phyloP scores from a whole-genome alignment of 2,329 filamentous ascomycete genomes.

The Fusarium sp. region DNA sequence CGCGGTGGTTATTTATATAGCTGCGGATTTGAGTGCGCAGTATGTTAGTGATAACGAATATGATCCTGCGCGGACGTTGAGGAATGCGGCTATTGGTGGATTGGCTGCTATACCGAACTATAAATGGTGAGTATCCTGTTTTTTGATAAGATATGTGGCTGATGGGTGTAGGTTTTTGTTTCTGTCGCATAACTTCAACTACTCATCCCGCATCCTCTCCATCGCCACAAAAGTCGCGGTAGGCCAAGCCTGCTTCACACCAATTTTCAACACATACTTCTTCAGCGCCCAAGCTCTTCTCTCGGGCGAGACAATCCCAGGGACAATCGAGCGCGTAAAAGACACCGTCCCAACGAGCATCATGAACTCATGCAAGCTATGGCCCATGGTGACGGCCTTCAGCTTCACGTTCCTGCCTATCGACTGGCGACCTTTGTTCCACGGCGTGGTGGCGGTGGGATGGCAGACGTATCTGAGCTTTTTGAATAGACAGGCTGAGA shows the following conservation, averaged over 20 bases:
- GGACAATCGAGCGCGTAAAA: conserved; percentile 77
- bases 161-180: conserved; percentile 75
- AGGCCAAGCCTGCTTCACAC: conserved; percentile 85
- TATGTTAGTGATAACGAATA: conserved; percentile 73
- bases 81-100: conserved; percentile 81
- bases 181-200: conserved; percentile 87
- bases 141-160: too few species aligned
- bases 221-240: conserved; percentile 82
- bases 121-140: conserved; percentile 73
- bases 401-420: conserved; percentile 86
- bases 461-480: conserved; percentile 94
- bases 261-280: conserved; percentile 86
- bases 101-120: conserved; percentile 82
- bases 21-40: conserved; percentile 83
- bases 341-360: conserved; percentile 82
- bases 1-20: conserved; percentile 81
- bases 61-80: conserved; percentile 74
- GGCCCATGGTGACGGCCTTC: conserved; percentile 88
- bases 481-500: conserved; percentile 79
- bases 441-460: conserved; percentile 82
- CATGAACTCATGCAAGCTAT: conserved; percentile 85
- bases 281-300: conserved; percentile 83
- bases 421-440: conserved; percentile 84
- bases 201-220: conserved; percentile 76
- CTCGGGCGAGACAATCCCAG: conserved; percentile 72